Percentiles rank a stretch among this genome's conserved stretches.
Conservation (phyloP, 192 early-diverging fungal species). For the Umbelopsis ramanniana region DNA sequence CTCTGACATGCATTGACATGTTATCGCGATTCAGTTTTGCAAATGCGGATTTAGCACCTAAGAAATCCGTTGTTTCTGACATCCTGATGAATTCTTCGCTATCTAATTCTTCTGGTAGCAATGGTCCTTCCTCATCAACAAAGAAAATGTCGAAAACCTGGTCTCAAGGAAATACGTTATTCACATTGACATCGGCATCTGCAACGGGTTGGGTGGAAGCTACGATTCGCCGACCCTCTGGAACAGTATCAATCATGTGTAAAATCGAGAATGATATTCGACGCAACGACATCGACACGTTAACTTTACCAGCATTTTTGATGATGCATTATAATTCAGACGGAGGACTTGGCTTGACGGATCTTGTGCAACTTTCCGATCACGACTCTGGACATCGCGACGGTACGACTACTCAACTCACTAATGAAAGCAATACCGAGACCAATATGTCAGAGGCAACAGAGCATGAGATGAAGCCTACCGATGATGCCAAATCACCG, state of each 20-base stretch:
- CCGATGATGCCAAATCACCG: not conserved
- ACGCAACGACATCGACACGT: conserved; percentile 49
- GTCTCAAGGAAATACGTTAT: conserved; percentile 85
- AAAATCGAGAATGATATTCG: conserved; percentile 73
- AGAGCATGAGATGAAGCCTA: not conserved
- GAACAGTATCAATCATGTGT: conserved; percentile 69
- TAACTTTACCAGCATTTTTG: conserved; percentile 54
- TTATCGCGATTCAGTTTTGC: conserved; percentile 83
- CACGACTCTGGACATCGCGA: conserved; percentile 4
- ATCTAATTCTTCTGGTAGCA: not conserved
- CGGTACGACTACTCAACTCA: not conserved
- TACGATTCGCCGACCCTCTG: conserved; percentile 80
- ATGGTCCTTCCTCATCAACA: conserved; percentile 29
- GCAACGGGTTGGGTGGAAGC: conserved; percentile 80
- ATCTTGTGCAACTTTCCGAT: not conserved
- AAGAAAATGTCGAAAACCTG: conserved; percentile 64
- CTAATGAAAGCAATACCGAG: not conserved
- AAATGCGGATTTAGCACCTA: conserved; percentile 68
- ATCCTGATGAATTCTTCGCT: conserved; percentile 49
- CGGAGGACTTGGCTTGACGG: conserved; percentile 27
- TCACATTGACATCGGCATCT: conserved; percentile 75
- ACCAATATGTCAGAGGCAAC: not conserved
- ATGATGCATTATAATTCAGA: conserved; percentile 55
- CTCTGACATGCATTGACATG: conserved; percentile 95
- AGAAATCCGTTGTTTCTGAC: conserved; percentile 53